These are phyloP conservation scores for Globisporangium spinosum DNA, from an alignment of 352 stramenopile genomes.

Conservation along the genomic window DNA sequence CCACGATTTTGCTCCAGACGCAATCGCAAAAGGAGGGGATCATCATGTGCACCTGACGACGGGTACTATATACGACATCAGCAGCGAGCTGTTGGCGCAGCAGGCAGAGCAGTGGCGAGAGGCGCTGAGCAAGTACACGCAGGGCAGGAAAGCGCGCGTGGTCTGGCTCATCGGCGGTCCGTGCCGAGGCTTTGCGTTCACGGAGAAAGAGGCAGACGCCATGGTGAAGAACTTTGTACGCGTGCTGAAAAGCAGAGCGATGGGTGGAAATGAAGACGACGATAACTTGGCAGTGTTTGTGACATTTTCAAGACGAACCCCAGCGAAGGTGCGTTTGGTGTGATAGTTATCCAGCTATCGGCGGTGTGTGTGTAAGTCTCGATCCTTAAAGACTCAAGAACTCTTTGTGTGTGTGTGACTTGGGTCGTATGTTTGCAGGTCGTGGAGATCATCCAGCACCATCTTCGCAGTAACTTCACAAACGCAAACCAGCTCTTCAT, in stretches of 20 bases:
- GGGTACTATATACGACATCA: constrained; percentile 50
- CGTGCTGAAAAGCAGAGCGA: constrained; percentile 2
- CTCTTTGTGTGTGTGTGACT: neutral
- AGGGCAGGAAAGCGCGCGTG: constrained; percentile 21
- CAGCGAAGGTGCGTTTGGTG: constrained; percentile 21
- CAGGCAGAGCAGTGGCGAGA: constrained; percentile 24
- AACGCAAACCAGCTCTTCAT: constrained; percentile 36
- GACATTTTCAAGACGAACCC: constrained; percentile 69
- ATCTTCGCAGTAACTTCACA: constrained; percentile 20
- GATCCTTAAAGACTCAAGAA: neutral
- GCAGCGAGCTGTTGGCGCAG: constrained; percentile 21
- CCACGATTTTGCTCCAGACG: constrained; percentile 42
- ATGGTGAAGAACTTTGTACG: constrained; percentile 46
- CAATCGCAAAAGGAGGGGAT: neutral
- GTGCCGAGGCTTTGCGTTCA: constrained; percentile 62
- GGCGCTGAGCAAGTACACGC: constrained; percentile 6
- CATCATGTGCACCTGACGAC: constrained; percentile 40
- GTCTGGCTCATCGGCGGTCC: constrained; percentile 62
- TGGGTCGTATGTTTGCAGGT: constrained; percentile 22
- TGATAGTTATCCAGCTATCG: neutral
- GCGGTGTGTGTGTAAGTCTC: neutral
- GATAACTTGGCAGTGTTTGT: constrained; percentile 38
- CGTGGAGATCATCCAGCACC: constrained; percentile 29
- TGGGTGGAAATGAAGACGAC: neutral
- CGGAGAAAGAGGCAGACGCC: constrained; percentile 21